These are phyloP conservation scores for Myriosclerotinia curreyana DNA, from an alignment of 2,329 filamentous ascomycete species.

Conservation along the genomic window DNA sequence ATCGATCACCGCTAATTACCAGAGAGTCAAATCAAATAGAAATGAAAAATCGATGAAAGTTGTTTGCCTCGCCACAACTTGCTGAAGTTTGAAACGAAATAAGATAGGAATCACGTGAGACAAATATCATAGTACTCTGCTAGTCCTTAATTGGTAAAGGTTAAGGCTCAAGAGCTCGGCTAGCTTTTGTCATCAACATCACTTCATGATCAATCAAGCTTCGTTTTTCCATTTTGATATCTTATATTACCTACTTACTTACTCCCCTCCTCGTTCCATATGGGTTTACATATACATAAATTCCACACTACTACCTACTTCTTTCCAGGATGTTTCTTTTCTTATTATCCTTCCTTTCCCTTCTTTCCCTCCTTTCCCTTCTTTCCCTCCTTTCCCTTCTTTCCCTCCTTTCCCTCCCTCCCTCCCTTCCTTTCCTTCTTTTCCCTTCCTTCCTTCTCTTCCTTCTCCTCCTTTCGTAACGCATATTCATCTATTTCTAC, in stretches of 20 bases:
- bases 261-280: neutral
- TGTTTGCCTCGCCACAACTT: no score
- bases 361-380: neutral
- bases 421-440: neutral
- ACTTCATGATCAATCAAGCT: conserved; percentile 12
- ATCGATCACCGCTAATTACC: no score
- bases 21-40: no score
- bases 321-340: neutral
- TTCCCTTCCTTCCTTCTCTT: neutral
- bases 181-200: conserved; percentile 1
- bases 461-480: neutral
- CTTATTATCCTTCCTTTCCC: neutral
- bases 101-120: neutral
- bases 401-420: no score
- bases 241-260: no score
- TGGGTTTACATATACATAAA: no score
- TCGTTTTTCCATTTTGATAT: neutral
- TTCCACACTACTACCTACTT: neutral
- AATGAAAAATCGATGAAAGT: no score
- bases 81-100: no score
- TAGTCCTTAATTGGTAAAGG: conserved; percentile 1
- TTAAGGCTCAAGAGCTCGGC: neutral
- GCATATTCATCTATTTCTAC: neutral
- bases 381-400: neutral
- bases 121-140: accelerated